Evolutionary conservation across 2,329 filamentous ascomycete genomes (phyloP), one percentile per base, ranked within the genome.

Genomic region (Paraphaeosphaeria minitans): DNA sequence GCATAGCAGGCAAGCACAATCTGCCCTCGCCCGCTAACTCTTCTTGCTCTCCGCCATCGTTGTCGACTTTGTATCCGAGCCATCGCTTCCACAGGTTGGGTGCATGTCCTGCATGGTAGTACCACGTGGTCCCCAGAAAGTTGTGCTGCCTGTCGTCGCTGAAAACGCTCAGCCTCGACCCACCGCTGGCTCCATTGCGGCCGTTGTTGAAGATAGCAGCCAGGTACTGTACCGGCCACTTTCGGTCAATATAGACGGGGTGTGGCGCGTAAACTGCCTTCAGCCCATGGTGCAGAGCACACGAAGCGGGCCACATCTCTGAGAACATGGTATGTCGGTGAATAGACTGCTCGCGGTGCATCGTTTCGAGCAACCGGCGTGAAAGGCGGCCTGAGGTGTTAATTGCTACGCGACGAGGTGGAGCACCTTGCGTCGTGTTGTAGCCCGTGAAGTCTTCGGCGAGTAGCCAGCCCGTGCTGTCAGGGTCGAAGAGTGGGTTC

Each of bases 291-390:
- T 92, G 90, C 5, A 93, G 80, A 0, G 89, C 89, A 70, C 87
- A 84, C 0, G 84, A 85, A 0, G 88, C 84, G 1, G 89, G 89
- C 77, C 89, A 92, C 90, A 93, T 93, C 75, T 93, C 90, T 27
- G 85, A 86, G 73, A 91, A 93, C 88, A 89, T 92, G 75, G 82
- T 87, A 75, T 88, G 90, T 62, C 86, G 87, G 66, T 85, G 81
- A 29, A 84, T 82, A 75, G 88, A 87, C 4, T 87, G 89, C 69
- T 92, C 89, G 64, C 90, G 84, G 75, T 93, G 90, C 89, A 93
- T 93, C 5, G 86, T 86, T 47, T 83, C 77, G 6, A 93, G 78
- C 1, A 93, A 80, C 13, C 88, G 84, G 24, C 86, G 84, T 29
- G 86, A 89, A 35, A 92, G 79, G 10, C 90, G 87, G 1, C 84